Base-by-base conservation (phyloP, 1,284 basidiomycete genomes). In the Neonothopanus nambi region DNA sequence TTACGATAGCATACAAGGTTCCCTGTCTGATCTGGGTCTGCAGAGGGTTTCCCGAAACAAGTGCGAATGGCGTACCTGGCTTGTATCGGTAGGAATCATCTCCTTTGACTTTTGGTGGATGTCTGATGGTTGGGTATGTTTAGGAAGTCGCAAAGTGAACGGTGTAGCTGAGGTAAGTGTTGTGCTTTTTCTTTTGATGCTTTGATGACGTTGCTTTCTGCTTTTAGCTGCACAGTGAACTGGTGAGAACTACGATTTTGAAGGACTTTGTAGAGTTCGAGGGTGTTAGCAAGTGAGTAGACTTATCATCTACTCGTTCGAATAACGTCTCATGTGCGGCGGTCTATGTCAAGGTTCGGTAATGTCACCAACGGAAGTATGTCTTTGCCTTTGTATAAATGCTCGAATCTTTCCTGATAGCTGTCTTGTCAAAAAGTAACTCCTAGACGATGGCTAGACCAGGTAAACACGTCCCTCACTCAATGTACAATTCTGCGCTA, bases 221-320 rank as follows among this genome's bases (percentile, higher is more conserved):
- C 28, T 5, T 6, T 15, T 59, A 87, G 83, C 70, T 91, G 46
- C 89, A 90, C 71, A 86, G 83, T 61, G 85, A 89, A 47, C 77
- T 91, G 48, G 84, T 91, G 43, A 76, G 70, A 64, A 85, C 82
- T 20, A 94, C 91, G 15, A 92, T 96, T 66, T 77, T 95, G 71
- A 92, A 90, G 63, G 95, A 96, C 74, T 96, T 96, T 64, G 91
- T 93, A 44, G 91, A 94, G 28, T 89, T 87, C 67, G 89, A 83
- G 62, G 91, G 91, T 12, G 65, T 80, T 49, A 83, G 82, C 82
- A 91, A 90, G 86, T 87, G 61, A 41, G 83, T 68, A 11, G 38
- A 17, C 4, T 33, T 26, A 33, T 18, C 45, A 17, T 44, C 18
- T 11, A 4, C 37, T 21, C 15, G n/a, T 17, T 33, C 30, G 38